Percentiles rank a stretch among this genome's conserved stretches.
phyloP scores from a whole-genome alignment of 176 grass and related monocot species.

The Oryza glaberrima region DNA sequence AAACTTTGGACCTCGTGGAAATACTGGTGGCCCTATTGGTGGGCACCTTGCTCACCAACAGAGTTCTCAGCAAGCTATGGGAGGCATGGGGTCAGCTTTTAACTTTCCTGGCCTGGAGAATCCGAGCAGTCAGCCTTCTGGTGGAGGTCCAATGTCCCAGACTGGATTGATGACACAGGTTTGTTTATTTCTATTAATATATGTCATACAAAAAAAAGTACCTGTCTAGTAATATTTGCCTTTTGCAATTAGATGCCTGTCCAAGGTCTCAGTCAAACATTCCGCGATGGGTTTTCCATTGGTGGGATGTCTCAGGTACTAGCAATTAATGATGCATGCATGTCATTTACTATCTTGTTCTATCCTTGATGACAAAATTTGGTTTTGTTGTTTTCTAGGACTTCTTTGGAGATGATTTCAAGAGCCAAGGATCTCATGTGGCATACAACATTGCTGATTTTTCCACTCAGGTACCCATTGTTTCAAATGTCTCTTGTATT shows the following conservation, averaged over 20 bases:
- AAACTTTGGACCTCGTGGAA: constrained; percentile 83
- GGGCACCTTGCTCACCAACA: constrained; percentile 94
- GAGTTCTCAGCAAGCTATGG: constrained; percentile 79
- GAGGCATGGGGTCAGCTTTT: constrained; percentile 65
- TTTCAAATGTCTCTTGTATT: constrained; percentile 7
- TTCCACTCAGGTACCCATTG: constrained; percentile 66
- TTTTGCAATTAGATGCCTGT: constrained; percentile 71
- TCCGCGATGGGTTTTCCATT: constrained; percentile 93
- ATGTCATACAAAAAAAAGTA: constrained; percentile 23
- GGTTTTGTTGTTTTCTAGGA: constrained; percentile 59
- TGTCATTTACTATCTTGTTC: constrained; percentile 12
- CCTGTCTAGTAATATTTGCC: constrained; percentile 35
- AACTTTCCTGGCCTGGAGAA: constrained; percentile 75
- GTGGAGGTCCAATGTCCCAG: constrained; percentile 75
- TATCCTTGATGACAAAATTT: constrained; percentile 8
- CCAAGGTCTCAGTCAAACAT: constrained; percentile 98
- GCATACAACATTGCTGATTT: constrained; percentile 97
- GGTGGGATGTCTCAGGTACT: constrained; percentile 99
- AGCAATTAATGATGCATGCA: constrained; percentile 6
- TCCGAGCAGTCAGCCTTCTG: constrained; percentile 84
- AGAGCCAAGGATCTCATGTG: constrained; percentile 97
- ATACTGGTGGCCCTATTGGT: constrained; percentile 85
- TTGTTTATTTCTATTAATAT: constrained; percentile 27
- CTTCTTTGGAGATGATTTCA: constrained; percentile 97
- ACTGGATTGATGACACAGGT: constrained; percentile 99